Percentiles rank a stretch among this genome's conserved stretches.
Evolutionary conservation across 441 rosid genomes (phyloP).

Genomic region (Raphanus hybrid): DNA sequence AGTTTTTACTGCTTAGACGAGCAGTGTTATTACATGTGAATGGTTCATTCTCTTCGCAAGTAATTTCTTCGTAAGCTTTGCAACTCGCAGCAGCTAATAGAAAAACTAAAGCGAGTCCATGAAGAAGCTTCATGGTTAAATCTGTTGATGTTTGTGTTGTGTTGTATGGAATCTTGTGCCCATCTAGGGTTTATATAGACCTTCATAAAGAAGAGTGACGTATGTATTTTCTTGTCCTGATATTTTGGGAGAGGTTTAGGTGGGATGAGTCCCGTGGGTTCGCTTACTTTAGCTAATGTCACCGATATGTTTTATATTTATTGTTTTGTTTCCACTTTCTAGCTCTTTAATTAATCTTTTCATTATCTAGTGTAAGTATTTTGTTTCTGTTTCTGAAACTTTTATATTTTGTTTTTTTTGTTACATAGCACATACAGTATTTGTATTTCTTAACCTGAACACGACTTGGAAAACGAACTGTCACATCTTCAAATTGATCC

Average conservation of each 20-base stretch:
- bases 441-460: not conserved
- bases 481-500: not conserved
- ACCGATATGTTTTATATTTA: not conserved
- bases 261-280: not conserved
- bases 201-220: not conserved
- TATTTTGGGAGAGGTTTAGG: not conserved
- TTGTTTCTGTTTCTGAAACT: too few relatives aligned
- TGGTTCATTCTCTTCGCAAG: conserved; percentile 7
- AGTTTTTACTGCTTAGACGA: not conserved
- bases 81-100: conserved; percentile 22
- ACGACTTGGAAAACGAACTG: not conserved
- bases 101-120: conserved; percentile 7
- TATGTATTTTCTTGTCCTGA: not conserved
- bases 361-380: too few relatives aligned
- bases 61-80: conserved; percentile 6
- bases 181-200: conserved; percentile 17
- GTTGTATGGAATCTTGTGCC: not conserved
- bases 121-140: not conserved
- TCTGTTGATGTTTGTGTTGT: not conserved
- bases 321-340: not conserved
- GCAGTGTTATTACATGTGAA: conserved; percentile 23
- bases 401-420: too few relatives aligned
- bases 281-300: not conserved
- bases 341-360: not conserved
- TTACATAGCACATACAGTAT: too few relatives aligned